Evolutionary conservation across 768 basidiomycete genomes (phyloP).

Genomic region (Asterophora lycoperdoides): DNA sequence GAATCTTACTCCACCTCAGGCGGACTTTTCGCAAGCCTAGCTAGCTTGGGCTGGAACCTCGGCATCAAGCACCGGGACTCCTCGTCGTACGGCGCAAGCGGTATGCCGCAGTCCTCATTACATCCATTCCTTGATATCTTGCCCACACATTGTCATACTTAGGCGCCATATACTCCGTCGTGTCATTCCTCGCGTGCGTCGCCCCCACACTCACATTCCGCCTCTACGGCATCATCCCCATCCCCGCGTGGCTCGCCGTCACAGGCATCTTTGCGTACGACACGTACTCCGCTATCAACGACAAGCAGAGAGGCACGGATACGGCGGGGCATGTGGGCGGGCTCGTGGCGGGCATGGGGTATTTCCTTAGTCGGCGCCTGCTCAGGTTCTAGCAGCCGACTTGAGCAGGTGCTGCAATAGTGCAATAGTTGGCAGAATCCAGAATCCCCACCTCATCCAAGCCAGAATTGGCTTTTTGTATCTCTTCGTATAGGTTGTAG

Average conservation of each 20-base stretch:
- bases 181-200: conserved; percentile 70
- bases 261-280: conserved; percentile 65
- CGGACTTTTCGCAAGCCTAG: conserved; percentile 52
- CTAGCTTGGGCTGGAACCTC: conserved; percentile 46
- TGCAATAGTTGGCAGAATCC: too few species aligned
- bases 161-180: conserved; percentile 69
- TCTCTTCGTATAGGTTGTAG: not conserved
- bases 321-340: conserved; percentile 70
- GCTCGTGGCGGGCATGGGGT: conserved; percentile 55
- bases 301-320: conserved; percentile 49
- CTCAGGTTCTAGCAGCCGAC: conserved; percentile 23
- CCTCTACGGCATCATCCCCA: conserved; percentile 72
- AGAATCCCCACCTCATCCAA: not conserved
- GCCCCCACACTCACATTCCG: conserved; percentile 63
- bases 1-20: conserved; percentile 33
- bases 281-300: conserved; percentile 38
- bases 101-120: conserved; percentile 32
- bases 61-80: conserved; percentile 32
- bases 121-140: not conserved
- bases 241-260: conserved; percentile 76
- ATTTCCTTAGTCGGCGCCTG: conserved; percentile 41
- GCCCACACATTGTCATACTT: not conserved
- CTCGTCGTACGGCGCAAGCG: conserved; percentile 67
- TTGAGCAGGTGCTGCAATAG: too few species aligned
- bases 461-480: not conserved